These are phyloP conservation scores for Exobasidium rhododendri DNA, from an alignment of 1,284 basidiomycete genomes.

Conservation along the genomic window DNA sequence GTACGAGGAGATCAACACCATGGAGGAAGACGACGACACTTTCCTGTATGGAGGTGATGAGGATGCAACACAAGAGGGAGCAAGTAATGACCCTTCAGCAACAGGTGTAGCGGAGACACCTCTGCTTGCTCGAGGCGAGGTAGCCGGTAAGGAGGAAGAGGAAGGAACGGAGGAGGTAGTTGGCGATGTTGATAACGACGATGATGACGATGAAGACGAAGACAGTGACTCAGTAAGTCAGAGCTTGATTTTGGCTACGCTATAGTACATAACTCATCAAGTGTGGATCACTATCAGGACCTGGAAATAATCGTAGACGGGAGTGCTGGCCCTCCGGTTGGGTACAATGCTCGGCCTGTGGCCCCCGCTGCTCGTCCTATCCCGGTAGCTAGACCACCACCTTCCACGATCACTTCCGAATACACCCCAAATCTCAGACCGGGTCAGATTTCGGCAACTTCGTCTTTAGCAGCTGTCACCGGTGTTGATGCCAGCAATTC, in stretches of 20 bases:
- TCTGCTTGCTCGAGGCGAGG: slow-evolving; percentile 31
- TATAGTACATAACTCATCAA: no score
- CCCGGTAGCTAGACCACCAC: not conserved
- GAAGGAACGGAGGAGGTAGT: slow-evolving; percentile 57
- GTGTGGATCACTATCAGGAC: no score
- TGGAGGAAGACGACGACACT: slow-evolving; percentile 36
- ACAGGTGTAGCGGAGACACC: not conserved
- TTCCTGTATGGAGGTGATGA: slow-evolving; percentile 34
- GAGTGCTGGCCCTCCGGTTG: slow-evolving; percentile 21
- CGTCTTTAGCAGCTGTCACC: slow-evolving; percentile 9
- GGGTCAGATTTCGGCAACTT: not conserved
- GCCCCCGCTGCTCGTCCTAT: not conserved
- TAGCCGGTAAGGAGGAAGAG: slow-evolving; percentile 54
- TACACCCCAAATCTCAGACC: slow-evolving; percentile 80
- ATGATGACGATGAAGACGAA: slow-evolving; percentile 47
- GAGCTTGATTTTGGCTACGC: no score
- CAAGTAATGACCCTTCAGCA: not conserved
- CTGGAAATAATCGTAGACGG: slow-evolving; percentile 55
- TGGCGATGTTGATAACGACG: slow-evolving; percentile 28
- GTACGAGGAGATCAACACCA: slow-evolving; percentile 1
- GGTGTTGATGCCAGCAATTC: not conserved
- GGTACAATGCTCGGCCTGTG: not conserved
- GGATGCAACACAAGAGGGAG: not conserved
- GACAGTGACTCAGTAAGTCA: slow-evolving; percentile 57
- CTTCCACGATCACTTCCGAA: slow-evolving; percentile 68